Evolutionary conservation across 1,284 basidiomycete genomes (phyloP), one percentile per base, ranked within the genome.

Genomic region (Cutaneotrichosporon cyanovorans): DNA sequence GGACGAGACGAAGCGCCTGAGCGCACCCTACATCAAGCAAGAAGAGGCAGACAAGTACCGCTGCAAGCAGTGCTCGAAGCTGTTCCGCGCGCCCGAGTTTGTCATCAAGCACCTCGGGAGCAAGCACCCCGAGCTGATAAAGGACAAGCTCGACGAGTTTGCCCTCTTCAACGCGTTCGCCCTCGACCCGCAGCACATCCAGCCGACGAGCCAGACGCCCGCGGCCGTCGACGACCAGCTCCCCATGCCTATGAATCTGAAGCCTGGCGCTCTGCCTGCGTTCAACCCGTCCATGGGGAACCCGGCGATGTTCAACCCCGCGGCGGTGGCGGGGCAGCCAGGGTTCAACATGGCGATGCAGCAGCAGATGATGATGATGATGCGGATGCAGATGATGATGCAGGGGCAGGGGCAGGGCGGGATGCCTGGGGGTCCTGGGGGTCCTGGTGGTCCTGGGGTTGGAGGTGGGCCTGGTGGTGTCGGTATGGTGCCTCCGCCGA

Each of bases 1-100:
- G 50, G 88, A 90, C 60, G 89, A 92, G 67, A 75, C 91, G 36
- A 77, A 80, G 45, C 87, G 82, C 62, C 80, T 80, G 20, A 81
- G 82, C 19, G 84, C 85, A 52, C 82, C 80, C 2, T 77, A 79
- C 65, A 80, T 95, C 66, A 92, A 91, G 72, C 85, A 91, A 68
- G 92, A 96, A 71, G 91, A 92, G 54, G 86, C 90, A 69, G 86
- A 84, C 60, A 95, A 93, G 67, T 95, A 87, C 74, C 79, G 92
- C 57, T 96, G 91, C 75, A 91, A 88, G 74, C 84, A 83, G 41
- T 96, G 91, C 69, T 81, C 82, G 70, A 96, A 96, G 74, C 76
- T 96, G 15, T 96, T 96, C 81, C 91, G 90, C 66, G 92, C 89
- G 5, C 85, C 87, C 19, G 82, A 89, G 35, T 96, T 93, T 71